A percentile compares a stretch with the other conserved stretches of the same genome.
phyloP scores from a whole-genome alignment of 805 yeast species.

The Nakazawaea holstii region DNA sequence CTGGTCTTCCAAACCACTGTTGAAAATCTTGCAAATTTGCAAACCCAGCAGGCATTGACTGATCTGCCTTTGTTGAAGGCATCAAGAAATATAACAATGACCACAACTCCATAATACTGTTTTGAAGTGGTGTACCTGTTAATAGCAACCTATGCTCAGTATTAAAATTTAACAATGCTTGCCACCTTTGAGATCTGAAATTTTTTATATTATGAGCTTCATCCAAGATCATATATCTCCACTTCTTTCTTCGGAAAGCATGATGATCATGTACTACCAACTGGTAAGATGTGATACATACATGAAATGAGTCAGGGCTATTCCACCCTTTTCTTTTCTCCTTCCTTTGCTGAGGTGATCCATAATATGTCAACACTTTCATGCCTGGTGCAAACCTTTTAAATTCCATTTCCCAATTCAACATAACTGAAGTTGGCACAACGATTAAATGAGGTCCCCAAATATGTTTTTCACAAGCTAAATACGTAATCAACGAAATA shows the following conservation, averaged over 20 bases:
- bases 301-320: constrained; percentile 91
- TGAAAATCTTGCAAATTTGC: constrained; percentile 95
- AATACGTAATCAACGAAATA: constrained; percentile 74
- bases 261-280: constrained; percentile 96
- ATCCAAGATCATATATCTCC: constrained; percentile 96
- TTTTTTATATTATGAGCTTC: constrained; percentile 98
- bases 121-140: constrained; percentile 97
- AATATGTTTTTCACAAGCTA: constrained; percentile 87
- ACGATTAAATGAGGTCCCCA: constrained; percentile 99
- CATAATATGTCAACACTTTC: constrained; percentile 91
- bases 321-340: constrained; percentile 98
- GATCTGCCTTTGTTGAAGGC: constrained; percentile 78
- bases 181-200: constrained; percentile 96
- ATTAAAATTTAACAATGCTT: constrained; percentile 87
- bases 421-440: constrained; percentile 95
- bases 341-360: constrained; percentile 94
- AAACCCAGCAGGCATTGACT: constrained; percentile 89
- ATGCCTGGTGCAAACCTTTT: constrained; percentile 98
- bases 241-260: constrained; percentile 82
- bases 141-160: constrained; percentile 81
- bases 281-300: constrained; percentile 95
- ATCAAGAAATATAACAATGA: constrained; percentile 88
- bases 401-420: constrained; percentile 99
- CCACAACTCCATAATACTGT: constrained; percentile 94
- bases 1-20: constrained; percentile 98